Evolutionary conservation across 2,329 filamentous ascomycete species (phyloP), one percentile per base, ranked within the genome.

Genomic region (Trichophyton equinum): DNA sequence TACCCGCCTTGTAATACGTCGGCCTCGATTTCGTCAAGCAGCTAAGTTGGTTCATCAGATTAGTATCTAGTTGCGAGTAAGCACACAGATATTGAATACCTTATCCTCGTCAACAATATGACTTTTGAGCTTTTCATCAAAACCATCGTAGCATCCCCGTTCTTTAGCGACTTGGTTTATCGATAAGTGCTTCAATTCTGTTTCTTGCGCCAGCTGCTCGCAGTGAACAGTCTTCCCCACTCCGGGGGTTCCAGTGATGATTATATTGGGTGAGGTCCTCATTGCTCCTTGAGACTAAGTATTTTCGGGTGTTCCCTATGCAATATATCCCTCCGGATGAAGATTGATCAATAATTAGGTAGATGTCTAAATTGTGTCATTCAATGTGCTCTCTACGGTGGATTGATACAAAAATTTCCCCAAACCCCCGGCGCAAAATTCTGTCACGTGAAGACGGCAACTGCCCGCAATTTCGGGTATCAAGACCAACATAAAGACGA

Each of bases 51-150:
- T 8, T 25, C 1, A 55, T 38, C 25, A 44, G 13, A 51, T 33
- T 38, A 57, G 40, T 44, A 38, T 55, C 8, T 7, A 15, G 11
- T 47, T 57, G 57, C 8, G 2, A 4, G 9, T 9, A 27, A 6
- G 7, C 15, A 55, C 9, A 18, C 13, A 13, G n/a, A 36, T 55
- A 57, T 40, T 44, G 68, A 75, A 63, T 70, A 91, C 89, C 81
- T 95, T 95, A 71, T 99, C 94, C 74, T 99, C 94, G 71, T 99
- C 92, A 15, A 99, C 91, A 62, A 97, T 88, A 85, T 88, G 95
- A 68, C 87, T 91, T 72, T 89, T 84, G 60, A 86, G 85, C 72
- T 91, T 87, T 49, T 95, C 87, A 67, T 95, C 90, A 76, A 84
- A 95, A 25, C 88, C 88, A 70, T 96, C 91, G 69, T 94, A 88